phyloP scores from a whole-genome alignment of 2,329 filamentous ascomycete species.

The Phialocephala sp. region DNA sequence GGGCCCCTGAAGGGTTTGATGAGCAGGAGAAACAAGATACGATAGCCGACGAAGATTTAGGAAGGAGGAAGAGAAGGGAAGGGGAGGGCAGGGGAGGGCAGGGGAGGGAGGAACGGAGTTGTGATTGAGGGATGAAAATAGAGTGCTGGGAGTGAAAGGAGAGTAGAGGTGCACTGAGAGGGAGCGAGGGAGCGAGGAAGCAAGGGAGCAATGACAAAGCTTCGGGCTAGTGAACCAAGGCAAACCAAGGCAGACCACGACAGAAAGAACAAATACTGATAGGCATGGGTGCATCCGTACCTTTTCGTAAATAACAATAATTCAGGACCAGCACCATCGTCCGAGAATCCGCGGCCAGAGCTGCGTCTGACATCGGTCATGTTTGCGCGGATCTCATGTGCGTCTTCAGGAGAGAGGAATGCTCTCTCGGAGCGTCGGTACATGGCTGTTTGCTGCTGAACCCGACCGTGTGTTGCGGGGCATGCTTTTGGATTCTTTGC shows the following conservation, averaged over 20 bases:
- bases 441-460: neutral
- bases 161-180: too few species aligned
- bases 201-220: neutral
- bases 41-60: neutral
- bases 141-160: too few species aligned
- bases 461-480: neutral
- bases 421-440: conserved; percentile 3
- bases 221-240: neutral
- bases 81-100: neutral
- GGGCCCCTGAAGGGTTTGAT: neutral
- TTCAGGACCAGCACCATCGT: neutral
- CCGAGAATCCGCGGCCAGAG: neutral
- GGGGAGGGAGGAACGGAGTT: neutral
- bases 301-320: neutral
- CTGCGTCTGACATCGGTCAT: neutral
- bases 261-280: neutral
- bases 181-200: neutral
- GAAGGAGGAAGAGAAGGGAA: neutral
- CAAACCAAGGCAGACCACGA: neutral
- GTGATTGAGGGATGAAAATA: neutral
- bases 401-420: neutral
- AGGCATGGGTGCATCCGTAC: neutral
- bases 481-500: neutral
- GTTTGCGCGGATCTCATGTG: neutral
- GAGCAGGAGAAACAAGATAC: neutral